Conservation (phyloP, 202 grass and related monocot genomes). For the Dendrocalamus latiflorus region DNA sequence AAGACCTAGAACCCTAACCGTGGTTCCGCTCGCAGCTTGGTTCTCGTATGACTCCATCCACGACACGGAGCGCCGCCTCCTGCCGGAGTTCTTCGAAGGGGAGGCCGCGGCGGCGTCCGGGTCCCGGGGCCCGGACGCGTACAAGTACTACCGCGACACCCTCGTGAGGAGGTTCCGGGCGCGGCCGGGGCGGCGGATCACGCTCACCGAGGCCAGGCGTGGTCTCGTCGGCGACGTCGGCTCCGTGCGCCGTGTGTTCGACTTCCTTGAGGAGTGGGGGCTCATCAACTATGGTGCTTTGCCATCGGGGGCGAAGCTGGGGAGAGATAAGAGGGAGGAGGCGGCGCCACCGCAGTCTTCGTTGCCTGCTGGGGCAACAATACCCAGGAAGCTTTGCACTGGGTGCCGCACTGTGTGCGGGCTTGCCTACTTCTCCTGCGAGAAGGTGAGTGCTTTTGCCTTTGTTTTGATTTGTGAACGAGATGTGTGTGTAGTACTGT, state of each 20-base stretch:
- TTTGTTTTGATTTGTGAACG: constrained; percentile 5
- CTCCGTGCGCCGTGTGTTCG: no score
- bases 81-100: constrained; percentile 84
- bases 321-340: no score
- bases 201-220: no score
- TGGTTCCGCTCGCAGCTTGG: constrained; percentile 51
- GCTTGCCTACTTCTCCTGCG: constrained; percentile 71
- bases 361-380: no score
- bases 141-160: constrained; percentile 83
- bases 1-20: constrained; percentile 30
- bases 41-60: constrained; percentile 78
- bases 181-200: no score
- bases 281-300: constrained; percentile 80
- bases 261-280: no score
- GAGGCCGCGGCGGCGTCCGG: constrained; percentile 41
- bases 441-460: constrained; percentile 60
- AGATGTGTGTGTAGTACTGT: no score
- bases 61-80: constrained; percentile 75
- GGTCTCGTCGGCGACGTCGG: no score
- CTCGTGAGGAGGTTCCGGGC: constrained; percentile 73
- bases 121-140: constrained; percentile 52
- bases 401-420: no score
- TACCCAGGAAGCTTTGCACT: no score
- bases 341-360: no score
- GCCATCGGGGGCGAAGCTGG: constrained; percentile 22